phyloP scores from a whole-genome alignment of 257 asterid genomes.

The Craterostigma plantagineum region DNA sequence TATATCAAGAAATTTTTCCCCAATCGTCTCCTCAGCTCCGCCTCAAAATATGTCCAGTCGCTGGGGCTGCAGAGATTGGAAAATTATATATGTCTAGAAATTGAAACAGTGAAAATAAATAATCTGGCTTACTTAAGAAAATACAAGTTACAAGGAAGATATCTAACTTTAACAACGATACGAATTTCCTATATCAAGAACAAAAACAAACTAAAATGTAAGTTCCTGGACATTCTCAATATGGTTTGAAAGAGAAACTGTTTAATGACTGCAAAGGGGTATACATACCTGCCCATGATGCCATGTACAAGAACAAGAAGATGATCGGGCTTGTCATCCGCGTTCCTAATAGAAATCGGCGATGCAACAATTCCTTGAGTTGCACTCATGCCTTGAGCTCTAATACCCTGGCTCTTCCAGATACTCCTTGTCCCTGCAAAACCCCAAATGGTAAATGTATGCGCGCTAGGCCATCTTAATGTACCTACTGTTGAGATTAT shows the following conservation, averaged over 20 bases:
- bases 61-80: slow-evolving; percentile 48
- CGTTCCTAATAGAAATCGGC: slow-evolving; percentile 11
- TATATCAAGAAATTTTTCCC: slow-evolving; percentile 57
- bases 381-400: slow-evolving; percentile 19
- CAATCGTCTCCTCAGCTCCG: slow-evolving; percentile 57
- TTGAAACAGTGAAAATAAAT: slow-evolving; percentile 6
- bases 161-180: too few relatives aligned
- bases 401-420: slow-evolving; percentile 16
- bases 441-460: background rate
- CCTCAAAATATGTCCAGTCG: slow-evolving; percentile 79
- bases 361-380: slow-evolving; percentile 20
- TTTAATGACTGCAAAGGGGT: background rate
- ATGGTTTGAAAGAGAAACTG: background rate
- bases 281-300: slow-evolving; percentile 35
- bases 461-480: background rate
- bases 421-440: slow-evolving; percentile 20
- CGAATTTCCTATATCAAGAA: too few relatives aligned
- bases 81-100: slow-evolving; percentile 9
- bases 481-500: too few relatives aligned
- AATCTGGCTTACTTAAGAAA: too few relatives aligned
- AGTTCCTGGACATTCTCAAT: slow-evolving; percentile 2
- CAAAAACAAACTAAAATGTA: background rate
- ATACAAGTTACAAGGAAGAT: background rate
- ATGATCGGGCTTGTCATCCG: slow-evolving; percentile 28
- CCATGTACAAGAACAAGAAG: slow-evolving; percentile 49